Evolutionary conservation across 1,139 yeast species (phyloP).

Genomic region (Petasospora fabianii): DNA sequence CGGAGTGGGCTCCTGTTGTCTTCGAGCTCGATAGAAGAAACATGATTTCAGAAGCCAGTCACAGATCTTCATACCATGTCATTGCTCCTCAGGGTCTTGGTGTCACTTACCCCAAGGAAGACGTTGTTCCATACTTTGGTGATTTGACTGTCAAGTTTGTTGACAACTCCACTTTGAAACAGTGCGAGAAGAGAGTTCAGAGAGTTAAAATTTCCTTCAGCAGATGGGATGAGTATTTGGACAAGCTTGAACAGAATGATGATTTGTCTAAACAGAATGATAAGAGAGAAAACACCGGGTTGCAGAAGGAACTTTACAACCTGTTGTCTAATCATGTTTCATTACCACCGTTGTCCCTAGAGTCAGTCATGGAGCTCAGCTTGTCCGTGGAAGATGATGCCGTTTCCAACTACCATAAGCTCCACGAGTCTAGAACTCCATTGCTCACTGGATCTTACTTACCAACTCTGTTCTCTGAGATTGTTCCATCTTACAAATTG

Average conservation of each 20-base stretch:
- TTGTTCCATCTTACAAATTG: constrained; percentile 48
- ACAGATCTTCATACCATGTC: constrained; percentile 53
- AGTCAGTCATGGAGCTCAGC: constrained; percentile 39
- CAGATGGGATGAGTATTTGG: constrained; percentile 74
- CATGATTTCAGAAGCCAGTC: constrained; percentile 48
- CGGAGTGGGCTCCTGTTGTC: constrained; percentile 93
- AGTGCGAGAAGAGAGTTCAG: constrained; percentile 63
- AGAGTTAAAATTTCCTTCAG: constrained; percentile 70
- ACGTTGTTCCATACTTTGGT: constrained; percentile 88
- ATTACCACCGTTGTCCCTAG: constrained; percentile 30
- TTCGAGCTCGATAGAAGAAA: constrained; percentile 82
- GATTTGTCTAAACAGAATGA: constrained; percentile 28
- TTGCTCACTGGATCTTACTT: constrained; percentile 54
- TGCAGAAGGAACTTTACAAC: constrained; percentile 34
- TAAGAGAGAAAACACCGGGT: constrained; percentile 28
- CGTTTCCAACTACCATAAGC: constrained; percentile 39
- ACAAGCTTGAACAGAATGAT: constrained; percentile 38
- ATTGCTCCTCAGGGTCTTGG: constrained; percentile 91
- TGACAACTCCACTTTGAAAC: constrained; percentile 44
- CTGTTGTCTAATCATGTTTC: constrained; percentile 35
- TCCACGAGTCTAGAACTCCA: constrained; percentile 44
- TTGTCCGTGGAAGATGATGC: constrained; percentile 42
- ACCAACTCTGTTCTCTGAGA: constrained; percentile 57
- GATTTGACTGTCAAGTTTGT: constrained; percentile 56
- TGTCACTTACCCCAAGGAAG: constrained; percentile 66